Evolutionary conservation across 306 rosid genomes (phyloP).

Genomic region (Cucurbita pepo): DNA sequence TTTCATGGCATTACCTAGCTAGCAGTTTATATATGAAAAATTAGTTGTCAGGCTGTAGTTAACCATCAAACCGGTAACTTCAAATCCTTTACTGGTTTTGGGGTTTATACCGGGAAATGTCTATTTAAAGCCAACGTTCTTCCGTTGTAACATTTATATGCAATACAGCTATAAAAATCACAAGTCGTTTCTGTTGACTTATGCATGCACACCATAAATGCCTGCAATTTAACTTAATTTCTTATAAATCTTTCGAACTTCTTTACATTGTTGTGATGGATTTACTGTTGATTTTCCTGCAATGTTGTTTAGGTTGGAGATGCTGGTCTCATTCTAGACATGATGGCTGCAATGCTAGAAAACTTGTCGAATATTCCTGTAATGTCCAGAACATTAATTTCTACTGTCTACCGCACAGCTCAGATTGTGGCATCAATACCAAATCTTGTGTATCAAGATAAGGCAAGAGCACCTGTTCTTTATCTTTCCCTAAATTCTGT

Average conservation of each 20-base stretch:
- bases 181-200: background rate
- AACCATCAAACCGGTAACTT: background rate
- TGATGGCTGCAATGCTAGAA: slow-evolving; percentile 79
- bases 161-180: background rate
- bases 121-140: background rate
- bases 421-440: slow-evolving; percentile 29
- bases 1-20: background rate
- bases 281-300: background rate
- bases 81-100: background rate
- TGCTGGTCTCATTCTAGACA: slow-evolving; percentile 68
- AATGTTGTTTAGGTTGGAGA: slow-evolving; percentile 67
- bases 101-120: background rate
- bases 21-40: background rate
- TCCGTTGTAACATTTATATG: background rate
- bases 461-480: slow-evolving; percentile 16
- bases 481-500: background rate
- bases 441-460: slow-evolving; percentile 22
- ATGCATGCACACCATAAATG: background rate
- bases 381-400: slow-evolving; percentile 41
- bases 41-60: background rate
- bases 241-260: background rate
- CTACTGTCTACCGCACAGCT: slow-evolving; percentile 30
- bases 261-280: background rate
- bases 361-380: slow-evolving; percentile 52
- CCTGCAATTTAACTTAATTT: background rate